A percentile compares a stretch with the other conserved stretches of the same genome.
Evolutionary conservation across 768 basidiomycete species (phyloP).

Genomic region (Mycena crocata): DNA sequence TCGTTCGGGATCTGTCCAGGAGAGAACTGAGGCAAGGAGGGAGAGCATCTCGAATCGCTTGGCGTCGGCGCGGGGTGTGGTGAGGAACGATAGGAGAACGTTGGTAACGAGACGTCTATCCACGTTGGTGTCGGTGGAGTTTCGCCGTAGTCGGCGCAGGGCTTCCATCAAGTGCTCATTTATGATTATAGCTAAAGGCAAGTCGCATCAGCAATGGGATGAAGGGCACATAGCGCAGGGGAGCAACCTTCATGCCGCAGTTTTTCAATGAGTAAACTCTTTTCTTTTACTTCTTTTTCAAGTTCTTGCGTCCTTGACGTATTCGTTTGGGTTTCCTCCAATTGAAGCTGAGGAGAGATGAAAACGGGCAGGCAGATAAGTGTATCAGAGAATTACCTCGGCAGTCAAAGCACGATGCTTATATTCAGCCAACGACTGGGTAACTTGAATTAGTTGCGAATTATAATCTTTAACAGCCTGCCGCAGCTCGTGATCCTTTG

Average conservation of each 20-base stretch:
- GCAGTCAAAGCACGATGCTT: constrained; percentile 90
- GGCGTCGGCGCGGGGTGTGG: constrained; percentile 89
- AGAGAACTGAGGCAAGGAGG: constrained; percentile 89
- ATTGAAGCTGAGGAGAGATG: constrained; percentile 63
- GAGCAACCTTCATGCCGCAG: constrained; percentile 90
- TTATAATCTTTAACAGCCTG: constrained; percentile 89
- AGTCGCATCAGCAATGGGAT: constrained; percentile 11
- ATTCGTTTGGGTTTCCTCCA: constrained; percentile 80
- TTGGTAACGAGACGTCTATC: constrained; percentile 96
- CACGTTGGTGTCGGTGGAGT: constrained; percentile 90
- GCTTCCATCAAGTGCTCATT: constrained; percentile 99
- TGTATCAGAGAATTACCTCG: constrained; percentile 66
- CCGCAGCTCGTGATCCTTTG: constrained; percentile 90
- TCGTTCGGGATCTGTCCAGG: constrained; percentile 91
- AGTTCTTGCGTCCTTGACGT: constrained; percentile 76
- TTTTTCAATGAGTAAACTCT: constrained; percentile 94
- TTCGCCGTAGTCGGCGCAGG: constrained; percentile 90
- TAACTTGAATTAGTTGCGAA: constrained; percentile 73
- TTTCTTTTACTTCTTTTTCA: constrained; percentile 94
- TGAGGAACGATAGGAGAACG: constrained; percentile 89
- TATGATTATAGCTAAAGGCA: constrained; percentile 83
- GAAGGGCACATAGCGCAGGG: constrained; percentile 1
- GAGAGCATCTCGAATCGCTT: constrained; percentile 98
- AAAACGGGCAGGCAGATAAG: constrained; percentile 3
- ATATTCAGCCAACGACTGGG: constrained; percentile 87